Conservation (phyloP, 2,329 filamentous ascomycete genomes). For the Claviceps monticola region DNA sequence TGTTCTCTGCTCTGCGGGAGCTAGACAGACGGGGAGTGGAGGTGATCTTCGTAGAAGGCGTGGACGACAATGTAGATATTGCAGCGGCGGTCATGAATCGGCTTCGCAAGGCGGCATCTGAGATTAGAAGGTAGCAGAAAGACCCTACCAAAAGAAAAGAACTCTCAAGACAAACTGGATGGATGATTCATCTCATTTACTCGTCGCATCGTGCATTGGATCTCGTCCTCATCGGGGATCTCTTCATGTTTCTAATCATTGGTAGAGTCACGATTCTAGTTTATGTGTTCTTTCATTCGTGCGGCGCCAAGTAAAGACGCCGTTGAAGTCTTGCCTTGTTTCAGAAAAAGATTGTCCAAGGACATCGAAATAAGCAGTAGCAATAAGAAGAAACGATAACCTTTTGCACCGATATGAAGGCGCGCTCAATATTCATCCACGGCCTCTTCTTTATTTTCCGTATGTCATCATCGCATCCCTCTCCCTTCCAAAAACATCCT, state of each 20-base stretch:
- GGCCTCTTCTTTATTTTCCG: background rate
- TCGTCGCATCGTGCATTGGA: background rate
- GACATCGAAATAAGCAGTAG: background rate
- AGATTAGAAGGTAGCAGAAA: slow-evolving; percentile 33
- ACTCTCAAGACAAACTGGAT: background rate
- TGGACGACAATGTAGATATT: slow-evolving; percentile 64
- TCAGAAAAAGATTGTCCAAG: background rate
- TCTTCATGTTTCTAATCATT: background rate
- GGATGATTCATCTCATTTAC: background rate
- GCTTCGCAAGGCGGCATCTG: slow-evolving; percentile 61
- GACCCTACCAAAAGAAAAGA: background rate
- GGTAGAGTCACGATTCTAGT: background rate
- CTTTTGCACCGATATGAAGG: background rate
- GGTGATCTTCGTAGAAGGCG: slow-evolving; percentile 82
- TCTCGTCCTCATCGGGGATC: background rate
- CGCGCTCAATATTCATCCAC: background rate
- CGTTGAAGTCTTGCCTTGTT: background rate
- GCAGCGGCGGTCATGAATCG: slow-evolving; percentile 81
- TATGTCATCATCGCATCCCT: background rate
- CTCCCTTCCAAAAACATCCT: background rate
- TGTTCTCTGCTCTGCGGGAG: slow-evolving; percentile 78
- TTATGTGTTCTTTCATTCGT: slow-evolving; percentile 11
- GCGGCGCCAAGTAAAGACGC: slow-evolving; percentile 11
- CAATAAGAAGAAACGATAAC: background rate
- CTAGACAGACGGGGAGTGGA: slow-evolving; percentile 69